phyloP scores from a whole-genome alignment of 768 basidiomycete species.

The Amylocystis lapponica region DNA sequence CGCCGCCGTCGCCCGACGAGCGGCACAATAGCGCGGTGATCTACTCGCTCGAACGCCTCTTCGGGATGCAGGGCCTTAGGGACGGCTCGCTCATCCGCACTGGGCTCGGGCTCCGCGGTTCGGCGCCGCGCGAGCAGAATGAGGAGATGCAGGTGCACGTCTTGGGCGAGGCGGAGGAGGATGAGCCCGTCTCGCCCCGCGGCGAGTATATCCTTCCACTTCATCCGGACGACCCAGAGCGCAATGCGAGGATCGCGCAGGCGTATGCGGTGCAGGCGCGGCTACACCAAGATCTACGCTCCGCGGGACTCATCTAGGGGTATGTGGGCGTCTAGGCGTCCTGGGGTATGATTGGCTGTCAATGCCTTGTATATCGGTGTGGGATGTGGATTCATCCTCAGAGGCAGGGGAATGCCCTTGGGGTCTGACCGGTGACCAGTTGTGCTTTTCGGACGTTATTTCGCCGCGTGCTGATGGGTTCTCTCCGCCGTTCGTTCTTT shows the following conservation, averaged over 20 bases:
- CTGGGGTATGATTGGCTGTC: too few species aligned
- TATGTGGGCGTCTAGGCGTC: background rate
- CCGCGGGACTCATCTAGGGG: constrained; percentile 54
- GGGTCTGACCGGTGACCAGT: too few species aligned
- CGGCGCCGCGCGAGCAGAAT: constrained; percentile 5
- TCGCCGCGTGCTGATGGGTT: too few species aligned
- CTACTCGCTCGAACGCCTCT: constrained; percentile 28
- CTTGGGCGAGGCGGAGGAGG: constrained; percentile 3
- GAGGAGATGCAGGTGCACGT: background rate
- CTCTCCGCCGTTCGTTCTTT: background rate
- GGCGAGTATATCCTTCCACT: constrained; percentile 36
- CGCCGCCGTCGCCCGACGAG: constrained; percentile 15
- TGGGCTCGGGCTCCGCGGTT: constrained; percentile 24
- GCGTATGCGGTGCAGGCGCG: constrained; percentile 50
- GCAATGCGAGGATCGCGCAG: constrained; percentile 36
- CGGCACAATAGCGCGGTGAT: constrained; percentile 14
- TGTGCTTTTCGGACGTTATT: too few species aligned
- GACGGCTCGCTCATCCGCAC: constrained; percentile 23
- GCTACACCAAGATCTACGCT: constrained; percentile 53
- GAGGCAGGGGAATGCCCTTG: too few species aligned
- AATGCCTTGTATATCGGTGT: too few species aligned
- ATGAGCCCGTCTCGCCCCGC: constrained; percentile 1
- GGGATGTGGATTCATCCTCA: too few species aligned
- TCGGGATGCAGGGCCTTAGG: constrained; percentile 18
- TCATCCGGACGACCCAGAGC: constrained; percentile 37